Percentiles rank a stretch among this genome's conserved stretches.
Evolutionary conservation across 2,329 filamentous ascomycete genomes (phyloP).

Genomic region (Clonostachys sp.): DNA sequence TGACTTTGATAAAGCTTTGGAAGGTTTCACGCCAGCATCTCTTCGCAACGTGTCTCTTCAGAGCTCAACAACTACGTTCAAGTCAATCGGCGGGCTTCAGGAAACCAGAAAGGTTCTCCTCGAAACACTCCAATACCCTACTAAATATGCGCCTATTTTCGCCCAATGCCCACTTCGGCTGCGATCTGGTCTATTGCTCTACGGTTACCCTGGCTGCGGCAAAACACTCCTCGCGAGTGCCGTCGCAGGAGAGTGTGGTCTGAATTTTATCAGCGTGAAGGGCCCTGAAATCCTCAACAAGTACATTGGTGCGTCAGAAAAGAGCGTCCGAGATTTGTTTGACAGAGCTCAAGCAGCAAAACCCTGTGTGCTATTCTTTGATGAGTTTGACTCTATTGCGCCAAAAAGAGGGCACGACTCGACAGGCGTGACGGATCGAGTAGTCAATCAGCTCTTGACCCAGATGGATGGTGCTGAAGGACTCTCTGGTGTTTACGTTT

Average conservation of each 20-base stretch:
- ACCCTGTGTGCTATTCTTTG: conserved; percentile 95
- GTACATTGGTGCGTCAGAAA: conserved; percentile 96
- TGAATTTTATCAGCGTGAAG: conserved; percentile 98
- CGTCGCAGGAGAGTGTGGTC: conserved; percentile 93
- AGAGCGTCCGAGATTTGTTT: conserved; percentile 91
- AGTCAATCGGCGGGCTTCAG: conserved; percentile 82
- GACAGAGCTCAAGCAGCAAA: conserved; percentile 86
- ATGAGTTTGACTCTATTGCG: conserved; percentile 97
- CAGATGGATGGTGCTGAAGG: conserved; percentile 99
- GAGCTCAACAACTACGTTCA: conserved; percentile 87
- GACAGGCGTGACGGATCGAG: conserved; percentile 96
- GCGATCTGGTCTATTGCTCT: conserved; percentile 86
- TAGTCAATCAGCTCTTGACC: conserved; percentile 96
- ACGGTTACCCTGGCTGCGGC: conserved; percentile 93
- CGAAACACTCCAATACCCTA: conserved; percentile 94
- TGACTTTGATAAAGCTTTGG: conserved; percentile 81
- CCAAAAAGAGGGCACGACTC: conserved; percentile 96
- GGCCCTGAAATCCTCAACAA: conserved; percentile 98
- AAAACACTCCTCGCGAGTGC: conserved; percentile 95
- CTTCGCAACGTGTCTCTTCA: conserved; percentile 92
- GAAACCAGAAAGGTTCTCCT: conserved; percentile 87
- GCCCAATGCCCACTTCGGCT: conserved; percentile 92
- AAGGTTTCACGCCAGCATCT: conserved; percentile 92
- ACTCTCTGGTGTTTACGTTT: conserved; percentile 88
- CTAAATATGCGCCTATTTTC: conserved; percentile 96